Evolutionary conservation across 2,329 filamentous ascomycete species (phyloP), one percentile per base, ranked within the genome.

Genomic region (Penicillium italicum): DNA sequence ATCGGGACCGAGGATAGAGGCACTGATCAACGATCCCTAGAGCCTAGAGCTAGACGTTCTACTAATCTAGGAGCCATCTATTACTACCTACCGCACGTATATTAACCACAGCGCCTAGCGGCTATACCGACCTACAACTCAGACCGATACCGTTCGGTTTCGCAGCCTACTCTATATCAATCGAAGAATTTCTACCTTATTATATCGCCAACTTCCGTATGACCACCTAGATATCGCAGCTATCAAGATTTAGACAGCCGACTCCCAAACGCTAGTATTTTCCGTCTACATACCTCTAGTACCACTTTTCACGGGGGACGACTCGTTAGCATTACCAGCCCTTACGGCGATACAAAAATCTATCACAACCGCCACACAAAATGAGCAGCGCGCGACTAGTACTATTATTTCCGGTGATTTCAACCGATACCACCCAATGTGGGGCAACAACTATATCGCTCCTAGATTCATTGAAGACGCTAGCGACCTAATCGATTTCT

Each of bases 401-500:
- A 10, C 36, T 4, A 36, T 50, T 34, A 3, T 42, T 5, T 16
- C 48, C 1, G 47, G 57, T 12, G 57, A 59, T 34, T 59, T 59
- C 44, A 59, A 59, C 40, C 49, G 36, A 31, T 50, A 59, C 24
- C 53, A 59, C 28, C 57, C 44, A n/a, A 34, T 51, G 28, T 61
- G 53, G 58, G 53, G 56, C 18, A n/a, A 18, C 37, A 50, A 50
- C 9, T n/a, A 50, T 11, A 50, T 50, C 37, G 24, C 26, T 12
- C 36, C 38, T 10, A 50, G 22, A 43, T 59, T 51, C 11, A 44
- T 40, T 1, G 44, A 38, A 6, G 34, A 58, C 8, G 56, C 60
- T 14, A 52, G 45, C 48, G 58, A 60, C 24, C 55, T 64, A 1
- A 40, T 65, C 18, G 42, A 57, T 44, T 61, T 65, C 49, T 61